Evolutionary conservation across 768 basidiomycete genomes (phyloP), one percentile per base, ranked within the genome.

Genomic region (Macrolepiota fuliginosa): DNA sequence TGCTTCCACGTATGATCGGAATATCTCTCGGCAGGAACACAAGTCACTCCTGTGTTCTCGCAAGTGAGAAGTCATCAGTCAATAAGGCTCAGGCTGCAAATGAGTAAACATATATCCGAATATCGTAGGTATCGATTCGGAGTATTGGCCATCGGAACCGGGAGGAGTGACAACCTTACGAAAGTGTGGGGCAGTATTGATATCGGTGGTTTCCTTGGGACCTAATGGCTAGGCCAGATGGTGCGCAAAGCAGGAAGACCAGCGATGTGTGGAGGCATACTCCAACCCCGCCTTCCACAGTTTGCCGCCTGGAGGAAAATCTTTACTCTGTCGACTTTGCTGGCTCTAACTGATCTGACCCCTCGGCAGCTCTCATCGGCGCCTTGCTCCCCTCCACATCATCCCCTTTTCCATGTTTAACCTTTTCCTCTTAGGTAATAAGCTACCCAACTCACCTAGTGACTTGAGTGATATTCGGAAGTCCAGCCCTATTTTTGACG

Each of bases 1-100:
- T 0, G 85, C 79, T 66, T 96, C 93, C 52, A 90, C 79, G 72
- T 96, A 97, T 2, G 95, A 74, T 61, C 87, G 87, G 69, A 98
- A 96, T 27, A 97, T 88, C 73, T 92, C 87, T 25, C 96, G 78
- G 96, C 96, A 97, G 5, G 85, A 81, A 69, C 92, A 93, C 7
- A 98, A 73, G 66, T 98, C 95, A 11, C 76, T 81, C 80, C 82
- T 29, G 24, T 53, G 7, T 24, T 58, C 10, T 55, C 37, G 3
- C 29, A 24, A 45, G 37, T 36, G 39, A 17, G 19, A 32, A n/a
- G 39, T 12, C 4, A 29, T 22, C 13, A 15, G 7, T 5, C 42
- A 25, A 13, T 49, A 24, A 36, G 22, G 52, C 50, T 94, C 66
- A 61, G 69, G 66, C 50, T 74, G 65, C 67, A 90, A 73, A 75